Evolutionary conservation across 164 flowering plant species (phyloP).

Genomic region (Tetrastigma voinierianum): DNA sequence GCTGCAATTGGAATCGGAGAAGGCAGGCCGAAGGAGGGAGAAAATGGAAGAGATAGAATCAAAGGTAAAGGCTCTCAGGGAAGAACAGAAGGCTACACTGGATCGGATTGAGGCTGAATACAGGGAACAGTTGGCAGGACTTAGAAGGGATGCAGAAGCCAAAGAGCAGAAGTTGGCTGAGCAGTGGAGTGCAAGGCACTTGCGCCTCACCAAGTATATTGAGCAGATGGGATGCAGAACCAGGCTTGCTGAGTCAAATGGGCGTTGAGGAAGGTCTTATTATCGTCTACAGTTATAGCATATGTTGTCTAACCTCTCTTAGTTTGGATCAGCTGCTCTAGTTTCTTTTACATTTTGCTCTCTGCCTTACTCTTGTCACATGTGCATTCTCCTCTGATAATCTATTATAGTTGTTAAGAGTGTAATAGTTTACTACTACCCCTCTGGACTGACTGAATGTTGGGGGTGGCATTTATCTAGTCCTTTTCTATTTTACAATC

Average conservation of each 20-base stretch:
- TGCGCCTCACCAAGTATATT: conserved; percentile 57
- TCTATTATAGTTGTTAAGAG: conserved; percentile 2
- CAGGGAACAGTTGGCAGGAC: conserved; percentile 65
- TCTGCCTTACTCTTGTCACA: neutral
- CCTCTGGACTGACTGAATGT: neutral
- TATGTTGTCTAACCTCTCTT: neutral
- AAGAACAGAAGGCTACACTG: conserved; percentile 57
- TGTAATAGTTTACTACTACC: conserved; percentile 1
- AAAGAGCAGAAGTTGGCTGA: conserved; percentile 85
- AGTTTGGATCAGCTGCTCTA: neutral
- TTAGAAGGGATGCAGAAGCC: conserved; percentile 79
- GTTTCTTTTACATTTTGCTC: neutral
- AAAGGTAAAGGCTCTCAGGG: conserved; percentile 67
- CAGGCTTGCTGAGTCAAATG: conserved; percentile 41
- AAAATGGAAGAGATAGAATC: conserved; percentile 84
- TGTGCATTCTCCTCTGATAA: conserved; percentile 12
- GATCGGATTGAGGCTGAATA: conserved; percentile 81
- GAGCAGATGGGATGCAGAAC: conserved; percentile 66
- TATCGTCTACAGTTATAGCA: neutral
- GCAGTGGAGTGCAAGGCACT: conserved; percentile 72
- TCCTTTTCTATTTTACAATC: neutral
- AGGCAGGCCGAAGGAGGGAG: conserved; percentile 62
- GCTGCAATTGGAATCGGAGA: conserved; percentile 88
- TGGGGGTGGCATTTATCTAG: conserved; percentile 6
- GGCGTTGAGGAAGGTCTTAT: conserved; percentile 32